These are phyloP conservation scores for Diospyros kaki DNA, from an alignment of 148 eudicot species.

Conservation along the genomic window DNA sequence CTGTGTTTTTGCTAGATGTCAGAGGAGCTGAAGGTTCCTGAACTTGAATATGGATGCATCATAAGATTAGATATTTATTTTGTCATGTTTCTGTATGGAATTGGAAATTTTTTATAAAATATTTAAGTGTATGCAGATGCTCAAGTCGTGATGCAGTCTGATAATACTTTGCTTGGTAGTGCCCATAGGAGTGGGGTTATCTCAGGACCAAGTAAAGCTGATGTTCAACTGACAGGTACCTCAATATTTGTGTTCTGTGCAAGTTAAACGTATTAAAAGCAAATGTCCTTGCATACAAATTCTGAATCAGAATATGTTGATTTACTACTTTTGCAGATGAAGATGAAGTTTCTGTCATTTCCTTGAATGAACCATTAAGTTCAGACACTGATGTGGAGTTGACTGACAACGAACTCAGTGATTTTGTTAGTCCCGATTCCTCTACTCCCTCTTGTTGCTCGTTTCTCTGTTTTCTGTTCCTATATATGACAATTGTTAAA, in stretches of 20 bases:
- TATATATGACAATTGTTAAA: conserved; percentile 7
- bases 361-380: conserved; percentile 50
- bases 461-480: not conserved
- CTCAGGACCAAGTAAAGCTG: conserved; percentile 30
- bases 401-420: conserved; percentile 54
- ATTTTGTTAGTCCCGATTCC: conserved; percentile 61
- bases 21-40: conserved; percentile 63
- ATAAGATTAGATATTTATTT: not conserved
- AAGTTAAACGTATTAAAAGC: not conserved
- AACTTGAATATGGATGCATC: conserved; percentile 9
- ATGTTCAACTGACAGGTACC: conserved; percentile 63
- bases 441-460: conserved; percentile 2
- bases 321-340: conserved; percentile 38
- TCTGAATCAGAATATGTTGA: not conserved
- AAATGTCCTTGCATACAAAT: not conserved
- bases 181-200: conserved; percentile 46
- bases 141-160: conserved; percentile 28
- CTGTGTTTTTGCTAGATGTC: conserved; percentile 73
- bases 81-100: conserved; percentile 4
- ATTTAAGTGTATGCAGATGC: conserved; percentile 34
- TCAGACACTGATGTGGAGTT: conserved; percentile 29
- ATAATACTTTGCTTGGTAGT: conserved; percentile 24
- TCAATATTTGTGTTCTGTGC: conserved; percentile 6
- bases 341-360: conserved; percentile 50
- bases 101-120: not conserved